Percentiles rank a stretch among this genome's conserved stretches.
These are phyloP conservation scores for Cadophora malorum DNA, from an alignment of 2,329 filamentous ascomycete species.

Conservation along the genomic window DNA sequence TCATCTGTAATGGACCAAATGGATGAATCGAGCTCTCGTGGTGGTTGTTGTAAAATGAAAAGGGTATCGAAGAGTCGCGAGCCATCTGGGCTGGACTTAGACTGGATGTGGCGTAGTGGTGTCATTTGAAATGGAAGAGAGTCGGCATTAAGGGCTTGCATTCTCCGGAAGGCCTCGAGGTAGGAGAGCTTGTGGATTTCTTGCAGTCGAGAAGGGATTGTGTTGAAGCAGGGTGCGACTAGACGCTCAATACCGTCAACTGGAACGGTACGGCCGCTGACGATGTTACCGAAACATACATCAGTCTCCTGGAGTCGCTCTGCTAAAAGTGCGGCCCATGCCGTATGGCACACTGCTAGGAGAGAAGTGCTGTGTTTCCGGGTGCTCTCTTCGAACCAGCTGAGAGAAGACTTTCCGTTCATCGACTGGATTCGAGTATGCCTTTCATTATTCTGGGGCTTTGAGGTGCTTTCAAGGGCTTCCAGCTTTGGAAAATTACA, in stretches of 20 bases:
- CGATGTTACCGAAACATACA: constrained; percentile 86
- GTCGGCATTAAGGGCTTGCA: constrained; percentile 59
- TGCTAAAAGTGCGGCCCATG: constrained; percentile 72
- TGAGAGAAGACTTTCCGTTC: constrained; percentile 30
- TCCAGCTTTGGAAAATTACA: constrained; percentile 50
- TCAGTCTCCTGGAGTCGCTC: constrained; percentile 63
- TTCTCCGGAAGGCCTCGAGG: constrained; percentile 43
- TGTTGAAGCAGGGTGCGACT: constrained; percentile 93
- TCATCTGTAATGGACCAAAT: constrained; percentile 66
- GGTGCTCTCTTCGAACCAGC: constrained; percentile 54
- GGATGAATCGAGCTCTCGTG: constrained; percentile 59
- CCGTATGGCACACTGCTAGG: constrained; percentile 71
- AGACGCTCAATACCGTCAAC: constrained; percentile 72
- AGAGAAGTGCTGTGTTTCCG: constrained; percentile 65
- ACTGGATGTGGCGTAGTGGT: constrained; percentile 74
- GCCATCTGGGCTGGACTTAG: constrained; percentile 52
- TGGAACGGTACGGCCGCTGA: constrained; percentile 75
- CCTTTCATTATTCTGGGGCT: neutral
- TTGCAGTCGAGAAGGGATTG: constrained; percentile 73
- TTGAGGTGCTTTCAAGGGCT: neutral
- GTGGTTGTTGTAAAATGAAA: constrained; percentile 75
- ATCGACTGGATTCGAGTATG: constrained; percentile 30
- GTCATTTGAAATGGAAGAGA: constrained; percentile 75
- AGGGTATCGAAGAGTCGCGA: constrained; percentile 78
- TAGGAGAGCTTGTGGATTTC: constrained; percentile 57